Conservation (phyloP, 2,329 filamentous ascomycete species). For the Immersiporthe knoxdaviesiana region DNA sequence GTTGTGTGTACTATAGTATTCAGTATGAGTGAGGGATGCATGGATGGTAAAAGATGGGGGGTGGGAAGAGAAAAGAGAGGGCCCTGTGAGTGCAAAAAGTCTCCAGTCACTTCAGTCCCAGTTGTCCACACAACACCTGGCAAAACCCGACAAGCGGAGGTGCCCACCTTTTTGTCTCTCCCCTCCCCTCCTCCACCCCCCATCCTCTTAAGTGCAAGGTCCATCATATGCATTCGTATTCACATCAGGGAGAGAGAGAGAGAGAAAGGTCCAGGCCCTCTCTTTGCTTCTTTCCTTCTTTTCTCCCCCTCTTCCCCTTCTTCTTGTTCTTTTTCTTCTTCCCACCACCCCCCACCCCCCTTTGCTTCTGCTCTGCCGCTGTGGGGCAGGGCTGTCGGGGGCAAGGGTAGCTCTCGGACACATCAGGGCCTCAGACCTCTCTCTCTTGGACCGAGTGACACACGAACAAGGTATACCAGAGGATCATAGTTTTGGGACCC, state of each 20-base stretch:
- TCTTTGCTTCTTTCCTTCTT: too few species aligned
- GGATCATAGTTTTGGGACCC: constrained; percentile 17
- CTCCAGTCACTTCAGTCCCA: not conserved
- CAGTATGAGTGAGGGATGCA: too few species aligned
- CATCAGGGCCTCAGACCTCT: constrained; percentile 9
- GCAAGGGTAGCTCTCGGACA: constrained; percentile 1
- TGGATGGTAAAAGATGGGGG: not conserved
- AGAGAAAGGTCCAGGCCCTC: not conserved
- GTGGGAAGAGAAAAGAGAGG: not conserved
- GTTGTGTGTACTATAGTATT: too few species aligned
- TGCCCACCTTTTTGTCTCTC: not conserved
- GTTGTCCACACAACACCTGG: not conserved
- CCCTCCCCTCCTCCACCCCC: not conserved
- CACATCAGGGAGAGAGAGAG: not conserved
- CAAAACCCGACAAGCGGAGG: not conserved
- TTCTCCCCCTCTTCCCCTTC: too few species aligned
- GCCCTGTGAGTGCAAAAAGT: not conserved
- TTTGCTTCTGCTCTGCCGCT: constrained; percentile 1
- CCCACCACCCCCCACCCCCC: too few species aligned
- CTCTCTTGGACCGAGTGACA: constrained; percentile 1
- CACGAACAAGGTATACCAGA: not conserved
- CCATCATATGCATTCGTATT: constrained; percentile 7
- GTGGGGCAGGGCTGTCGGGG: constrained; percentile 7
- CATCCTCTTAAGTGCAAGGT: not conserved
- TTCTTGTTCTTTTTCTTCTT: too few species aligned